A percentile compares a stretch with the other conserved stretches of the same genome.
These are phyloP conservation scores for Takashimella koratensis DNA, from an alignment of 1,284 basidiomycete species.

Conservation along the genomic window DNA sequence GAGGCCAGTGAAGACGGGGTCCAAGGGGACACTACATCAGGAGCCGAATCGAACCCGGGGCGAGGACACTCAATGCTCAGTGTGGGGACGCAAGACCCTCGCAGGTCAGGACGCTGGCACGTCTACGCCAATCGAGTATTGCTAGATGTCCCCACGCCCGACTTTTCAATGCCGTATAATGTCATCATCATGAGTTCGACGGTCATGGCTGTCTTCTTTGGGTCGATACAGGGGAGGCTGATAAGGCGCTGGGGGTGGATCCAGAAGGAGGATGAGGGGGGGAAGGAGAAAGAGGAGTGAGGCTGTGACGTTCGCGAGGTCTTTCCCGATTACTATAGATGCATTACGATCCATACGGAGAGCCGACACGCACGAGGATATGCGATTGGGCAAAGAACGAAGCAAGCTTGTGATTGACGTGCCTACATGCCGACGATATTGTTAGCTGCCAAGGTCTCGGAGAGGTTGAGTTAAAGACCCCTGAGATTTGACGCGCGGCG, in stretches of 20 bases:
- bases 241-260: slow-evolving; percentile 68
- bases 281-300: not conserved
- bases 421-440: too few species aligned
- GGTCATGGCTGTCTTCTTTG: slow-evolving; percentile 87
- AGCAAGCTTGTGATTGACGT: too few species aligned
- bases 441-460: slow-evolving; percentile 2
- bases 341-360: too few species aligned
- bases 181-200: slow-evolving; percentile 95
- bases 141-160: slow-evolving; percentile 88
- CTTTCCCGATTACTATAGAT: not conserved
- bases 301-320: too few species aligned
- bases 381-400: too few species aligned
- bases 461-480: too few species aligned
- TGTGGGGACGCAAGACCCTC: not conserved
- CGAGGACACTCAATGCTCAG: not conserved
- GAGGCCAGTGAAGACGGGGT: slow-evolving; percentile 13
- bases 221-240: slow-evolving; percentile 81
- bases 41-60: too few species aligned
- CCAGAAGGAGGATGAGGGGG: slow-evolving; percentile 17
- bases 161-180: slow-evolving; percentile 99
- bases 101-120: slow-evolving; percentile 38
- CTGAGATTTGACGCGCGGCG: too few species aligned
- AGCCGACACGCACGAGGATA: too few species aligned
- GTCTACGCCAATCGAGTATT: slow-evolving; percentile 79
- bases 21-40: too few species aligned